Percentiles rank a stretch among this genome's conserved stretches.
Evolutionary conservation across 1,139 yeast genomes (phyloP).

Genomic region (Lodderomyces theae): DNA sequence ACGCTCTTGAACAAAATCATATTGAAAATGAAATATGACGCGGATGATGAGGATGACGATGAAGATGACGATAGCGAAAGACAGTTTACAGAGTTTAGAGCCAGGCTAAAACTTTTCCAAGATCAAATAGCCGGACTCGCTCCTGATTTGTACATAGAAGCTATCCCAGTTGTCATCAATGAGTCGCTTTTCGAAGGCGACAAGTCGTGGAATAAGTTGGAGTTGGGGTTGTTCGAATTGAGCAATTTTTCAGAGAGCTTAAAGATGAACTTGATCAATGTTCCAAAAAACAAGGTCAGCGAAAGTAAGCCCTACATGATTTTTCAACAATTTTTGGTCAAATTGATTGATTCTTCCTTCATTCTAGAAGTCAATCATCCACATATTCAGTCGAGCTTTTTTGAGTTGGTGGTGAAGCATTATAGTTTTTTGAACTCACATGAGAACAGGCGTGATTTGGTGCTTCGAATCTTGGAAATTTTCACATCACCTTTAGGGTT

Average conservation of each 20-base stretch:
- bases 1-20: constrained; percentile 68
- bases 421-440: constrained; percentile 59
- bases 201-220: constrained; percentile 73
- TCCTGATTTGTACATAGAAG: constrained; percentile 70
- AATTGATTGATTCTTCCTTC: constrained; percentile 59
- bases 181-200: constrained; percentile 45
- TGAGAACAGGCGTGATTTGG: constrained; percentile 46
- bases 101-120: constrained; percentile 72
- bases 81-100: constrained; percentile 77
- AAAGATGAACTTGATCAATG: constrained; percentile 66
- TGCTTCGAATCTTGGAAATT: constrained; percentile 65
- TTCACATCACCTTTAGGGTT: constrained; percentile 82
- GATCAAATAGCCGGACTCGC: constrained; percentile 78
- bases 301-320: constrained; percentile 60
- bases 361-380: constrained; percentile 62
- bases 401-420: constrained; percentile 83
- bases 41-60: constrained; percentile 54
- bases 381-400: constrained; percentile 71
- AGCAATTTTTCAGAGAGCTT: constrained; percentile 76
- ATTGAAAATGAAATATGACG: constrained; percentile 76
- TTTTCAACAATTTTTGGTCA: constrained; percentile 61
- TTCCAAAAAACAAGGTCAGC: constrained; percentile 61
- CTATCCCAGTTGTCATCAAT: constrained; percentile 64
- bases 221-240: constrained; percentile 81
- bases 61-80: constrained; percentile 61